Conservation (phyloP, 1,284 basidiomycete genomes). For the Ganoderma lingzhi region DNA sequence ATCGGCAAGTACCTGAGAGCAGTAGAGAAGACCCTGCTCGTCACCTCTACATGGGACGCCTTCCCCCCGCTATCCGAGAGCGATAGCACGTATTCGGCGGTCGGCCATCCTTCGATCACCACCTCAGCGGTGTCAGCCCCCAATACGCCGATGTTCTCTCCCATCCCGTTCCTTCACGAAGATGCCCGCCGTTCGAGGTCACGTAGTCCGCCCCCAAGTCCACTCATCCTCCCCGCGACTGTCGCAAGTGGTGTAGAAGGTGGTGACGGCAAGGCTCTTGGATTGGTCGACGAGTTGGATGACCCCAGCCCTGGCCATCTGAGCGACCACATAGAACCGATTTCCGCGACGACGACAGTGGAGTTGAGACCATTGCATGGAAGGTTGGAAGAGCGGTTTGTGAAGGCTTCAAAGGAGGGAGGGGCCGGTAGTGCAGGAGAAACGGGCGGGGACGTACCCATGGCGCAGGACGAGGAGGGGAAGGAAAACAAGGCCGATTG, state of each 20-base stretch:
- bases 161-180: constrained; percentile 83
- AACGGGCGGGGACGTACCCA: constrained; percentile 28
- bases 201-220: constrained; percentile 78
- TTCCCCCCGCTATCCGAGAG: constrained; percentile 65
- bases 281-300: constrained; percentile 84
- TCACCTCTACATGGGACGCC: constrained; percentile 81
- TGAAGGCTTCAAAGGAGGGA: constrained; percentile 52
- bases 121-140: constrained; percentile 60
- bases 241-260: constrained; percentile 37
- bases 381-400: constrained; percentile 71
- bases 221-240: constrained; percentile 58
- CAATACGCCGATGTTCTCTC: constrained; percentile 82
- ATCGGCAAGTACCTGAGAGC: constrained; percentile 93
- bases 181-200: constrained; percentile 80
- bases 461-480: constrained; percentile 61
- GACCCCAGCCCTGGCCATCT: constrained; percentile 83
- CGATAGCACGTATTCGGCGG: constrained; percentile 46
- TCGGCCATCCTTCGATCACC: constrained; percentile 43
- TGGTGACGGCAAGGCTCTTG: constrained; percentile 60
- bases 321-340: constrained; percentile 77
- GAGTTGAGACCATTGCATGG: constrained; percentile 54
- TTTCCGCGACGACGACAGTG: constrained; percentile 70
- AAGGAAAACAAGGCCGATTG: constrained; percentile 62
- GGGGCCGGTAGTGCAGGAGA: constrained; percentile 19
- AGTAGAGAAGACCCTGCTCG: constrained; percentile 84